These are phyloP conservation scores for Gremmenia infestans DNA, from an alignment of 2,329 filamentous ascomycete species.

Conservation along the genomic window DNA sequence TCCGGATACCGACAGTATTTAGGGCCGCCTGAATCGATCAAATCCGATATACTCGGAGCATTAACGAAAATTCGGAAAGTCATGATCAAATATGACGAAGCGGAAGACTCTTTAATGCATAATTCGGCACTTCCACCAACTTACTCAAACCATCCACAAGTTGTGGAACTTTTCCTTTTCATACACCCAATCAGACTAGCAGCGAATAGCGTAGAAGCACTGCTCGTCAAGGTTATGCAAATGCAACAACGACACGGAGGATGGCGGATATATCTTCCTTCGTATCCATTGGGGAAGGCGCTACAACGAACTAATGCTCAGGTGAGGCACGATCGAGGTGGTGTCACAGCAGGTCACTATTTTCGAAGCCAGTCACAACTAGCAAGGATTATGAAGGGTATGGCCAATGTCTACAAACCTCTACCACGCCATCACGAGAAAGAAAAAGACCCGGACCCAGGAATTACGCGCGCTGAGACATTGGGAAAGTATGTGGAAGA, in stretches of 20 bases:
- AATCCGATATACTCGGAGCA: slow-evolving; percentile 38
- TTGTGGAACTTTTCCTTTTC: slow-evolving; percentile 50
- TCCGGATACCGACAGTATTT: slow-evolving; percentile 45
- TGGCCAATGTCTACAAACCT: slow-evolving; percentile 33
- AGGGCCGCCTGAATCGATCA: slow-evolving; percentile 39
- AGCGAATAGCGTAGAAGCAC: slow-evolving; percentile 41
- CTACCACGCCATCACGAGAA: slow-evolving; percentile 21
- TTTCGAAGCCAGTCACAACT: slow-evolving; percentile 32
- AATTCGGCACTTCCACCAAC: slow-evolving; percentile 41
- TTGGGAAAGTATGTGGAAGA: slow-evolving; percentile 32
- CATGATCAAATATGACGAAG: slow-evolving; percentile 42
- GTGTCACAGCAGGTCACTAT: slow-evolving; percentile 48
- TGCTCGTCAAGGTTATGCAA: slow-evolving; percentile 43
- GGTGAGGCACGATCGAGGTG: slow-evolving; percentile 54
- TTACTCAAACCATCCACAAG: slow-evolving; percentile 44
- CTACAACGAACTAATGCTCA: slow-evolving; percentile 50
- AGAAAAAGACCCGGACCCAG: slow-evolving; percentile 12
- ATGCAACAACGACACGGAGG: slow-evolving; percentile 41
- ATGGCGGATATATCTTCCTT: slow-evolving; percentile 44
- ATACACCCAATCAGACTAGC: slow-evolving; percentile 50
- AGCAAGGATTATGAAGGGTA: slow-evolving; percentile 30
- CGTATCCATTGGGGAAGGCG: slow-evolving; percentile 49
- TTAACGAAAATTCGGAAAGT: slow-evolving; percentile 38
- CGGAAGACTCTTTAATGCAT: slow-evolving; percentile 43
- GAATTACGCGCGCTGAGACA: slow-evolving; percentile 20